Evolutionary conservation across 805 yeast species (phyloP).

Genomic region (Lipomyces mesembrius): DNA sequence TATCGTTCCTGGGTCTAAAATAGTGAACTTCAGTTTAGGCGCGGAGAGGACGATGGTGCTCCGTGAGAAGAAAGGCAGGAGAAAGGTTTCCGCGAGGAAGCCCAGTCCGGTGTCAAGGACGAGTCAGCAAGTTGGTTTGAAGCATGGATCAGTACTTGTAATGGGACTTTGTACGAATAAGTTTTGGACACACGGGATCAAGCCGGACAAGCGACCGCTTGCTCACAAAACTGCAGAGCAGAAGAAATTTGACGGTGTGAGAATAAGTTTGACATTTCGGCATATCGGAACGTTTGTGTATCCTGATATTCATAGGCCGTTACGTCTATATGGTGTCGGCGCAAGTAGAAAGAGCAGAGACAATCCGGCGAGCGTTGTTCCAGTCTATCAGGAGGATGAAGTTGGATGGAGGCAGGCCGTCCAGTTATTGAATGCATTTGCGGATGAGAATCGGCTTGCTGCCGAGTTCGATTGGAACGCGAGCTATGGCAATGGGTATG

Average conservation of each 20-base stretch:
- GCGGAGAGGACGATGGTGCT: conserved; percentile 28
- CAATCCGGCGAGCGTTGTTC: conserved; percentile 18
- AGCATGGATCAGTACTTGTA: conserved; percentile 30
- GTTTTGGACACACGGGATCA: conserved; percentile 35
- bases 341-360: conserved; percentile 19
- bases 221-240: conserved; percentile 11
- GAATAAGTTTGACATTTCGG: conserved; percentile 33
- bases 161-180: conserved; percentile 31
- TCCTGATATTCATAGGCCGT: conserved; percentile 7
- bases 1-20: conserved; percentile 35
- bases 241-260: conserved; percentile 19
- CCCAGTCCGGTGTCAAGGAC: conserved; percentile 10
- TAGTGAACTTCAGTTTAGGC: conserved; percentile 35
- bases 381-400: conserved; percentile 3
- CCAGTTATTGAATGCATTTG: conserved; percentile 20
- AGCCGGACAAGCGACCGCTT: conserved; percentile 17
- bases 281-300: conserved; percentile 23
- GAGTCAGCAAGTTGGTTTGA: conserved; percentile 24
- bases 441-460: conserved; percentile 23
- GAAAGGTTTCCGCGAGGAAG: background rate
- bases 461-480: conserved; percentile 24
- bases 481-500: conserved; percentile 31
- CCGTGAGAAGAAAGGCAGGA: conserved; percentile 18
- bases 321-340: conserved; percentile 29
- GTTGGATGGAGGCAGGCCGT: conserved; percentile 9